Percentiles rank a stretch among this genome's conserved stretches.
These are phyloP conservation scores for Amanita pseudoporphyria DNA, from an alignment of 768 basidiomycete species.

Conservation along the genomic window DNA sequence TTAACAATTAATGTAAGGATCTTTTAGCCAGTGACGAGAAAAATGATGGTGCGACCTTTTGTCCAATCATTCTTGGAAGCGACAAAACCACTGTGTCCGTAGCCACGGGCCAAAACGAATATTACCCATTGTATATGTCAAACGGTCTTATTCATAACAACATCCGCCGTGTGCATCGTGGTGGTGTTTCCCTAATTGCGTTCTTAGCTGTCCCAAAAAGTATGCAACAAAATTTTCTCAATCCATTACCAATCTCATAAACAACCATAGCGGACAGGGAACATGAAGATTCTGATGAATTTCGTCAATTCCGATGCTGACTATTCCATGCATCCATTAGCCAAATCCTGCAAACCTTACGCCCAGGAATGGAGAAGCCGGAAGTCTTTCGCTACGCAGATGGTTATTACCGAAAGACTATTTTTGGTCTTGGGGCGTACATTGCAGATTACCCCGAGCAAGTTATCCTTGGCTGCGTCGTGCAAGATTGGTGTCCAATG, in stretches of 20 bases:
- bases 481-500: constrained; percentile 13
- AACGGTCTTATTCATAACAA: constrained; percentile 23
- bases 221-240: background rate
- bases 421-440: too few relatives aligned
- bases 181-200: constrained; percentile 18
- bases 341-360: too few relatives aligned
- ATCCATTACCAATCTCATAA: background rate
- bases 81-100: constrained; percentile 30
- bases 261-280: constrained; percentile 6
- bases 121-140: constrained; percentile 24
- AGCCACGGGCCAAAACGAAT: constrained; percentile 26
- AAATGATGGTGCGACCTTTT: constrained; percentile 20
- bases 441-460: constrained; percentile 17
- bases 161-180: constrained; percentile 21
- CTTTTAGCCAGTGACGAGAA: constrained; percentile 13
- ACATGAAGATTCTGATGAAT: too few relatives aligned
- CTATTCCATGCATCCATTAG: constrained; percentile 15
- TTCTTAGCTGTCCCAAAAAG: constrained; percentile 16
- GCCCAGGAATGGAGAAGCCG: too few relatives aligned
- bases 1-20: constrained; percentile 17
- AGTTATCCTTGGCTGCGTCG: constrained; percentile 10
- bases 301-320: constrained; percentile 12
- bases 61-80: constrained; percentile 25
- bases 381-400: too few relatives aligned
- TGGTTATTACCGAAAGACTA: too few relatives aligned